phyloP scores from a whole-genome alignment of 306 rosid species.

The Carpinus fangiana region DNA sequence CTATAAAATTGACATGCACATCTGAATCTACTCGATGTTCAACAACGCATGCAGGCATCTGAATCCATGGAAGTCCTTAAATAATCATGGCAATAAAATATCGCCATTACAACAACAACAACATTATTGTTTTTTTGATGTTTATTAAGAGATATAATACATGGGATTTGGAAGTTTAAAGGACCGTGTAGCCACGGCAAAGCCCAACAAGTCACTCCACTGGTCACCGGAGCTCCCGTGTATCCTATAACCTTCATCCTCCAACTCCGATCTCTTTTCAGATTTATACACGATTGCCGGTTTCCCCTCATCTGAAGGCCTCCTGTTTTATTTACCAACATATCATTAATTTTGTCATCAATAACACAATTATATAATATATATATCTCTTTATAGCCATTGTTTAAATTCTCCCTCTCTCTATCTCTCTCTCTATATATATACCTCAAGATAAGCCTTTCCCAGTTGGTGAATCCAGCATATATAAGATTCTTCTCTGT shows the following conservation, averaged over 20 bases:
- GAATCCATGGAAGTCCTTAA: constrained; percentile 6
- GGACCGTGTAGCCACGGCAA: constrained; percentile 58
- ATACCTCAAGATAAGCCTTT: constrained; percentile 77
- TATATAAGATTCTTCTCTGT: constrained; percentile 57
- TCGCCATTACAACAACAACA: not conserved
- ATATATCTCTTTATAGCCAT: not conserved
- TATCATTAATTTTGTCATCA: not conserved
- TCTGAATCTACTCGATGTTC: no score
- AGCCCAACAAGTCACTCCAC: constrained; percentile 90
- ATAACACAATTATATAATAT: no score
- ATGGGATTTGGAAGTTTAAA: constrained; percentile 93
- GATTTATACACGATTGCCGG: constrained; percentile 68
- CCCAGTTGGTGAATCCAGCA: constrained; percentile 68
- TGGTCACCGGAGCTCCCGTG: constrained; percentile 91
- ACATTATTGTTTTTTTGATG: not conserved
- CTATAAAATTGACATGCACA: not conserved
- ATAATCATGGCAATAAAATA: constrained; percentile 7
- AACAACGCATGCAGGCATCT: constrained; percentile 1
- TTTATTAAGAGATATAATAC: constrained; percentile 60
- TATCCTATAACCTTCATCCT: constrained; percentile 58
- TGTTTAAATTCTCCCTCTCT: no score
- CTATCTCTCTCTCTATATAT: no score
- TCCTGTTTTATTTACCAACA: constrained; percentile 45
- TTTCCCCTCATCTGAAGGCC: constrained; percentile 63
- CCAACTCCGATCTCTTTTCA: constrained; percentile 70